A percentile compares a stretch with the other conserved stretches of the same genome.
Evolutionary conservation across 352 stramenopile genomes (phyloP).

Genomic region (Phytopythium boreale): DNA sequence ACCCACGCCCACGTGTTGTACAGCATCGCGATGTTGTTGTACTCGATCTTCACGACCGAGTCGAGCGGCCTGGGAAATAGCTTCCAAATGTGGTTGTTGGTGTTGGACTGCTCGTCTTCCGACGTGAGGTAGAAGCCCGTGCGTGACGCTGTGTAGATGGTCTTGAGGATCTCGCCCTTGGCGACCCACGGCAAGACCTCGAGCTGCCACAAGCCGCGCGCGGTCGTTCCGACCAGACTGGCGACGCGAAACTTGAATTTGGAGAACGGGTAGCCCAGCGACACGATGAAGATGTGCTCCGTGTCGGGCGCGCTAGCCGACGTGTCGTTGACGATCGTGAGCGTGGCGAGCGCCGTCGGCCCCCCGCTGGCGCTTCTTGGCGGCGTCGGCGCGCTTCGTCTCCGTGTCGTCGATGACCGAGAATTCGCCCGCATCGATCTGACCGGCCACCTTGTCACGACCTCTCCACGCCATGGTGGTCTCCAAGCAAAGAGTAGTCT

Average conservation of each 20-base stretch:
- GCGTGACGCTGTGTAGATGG: conserved; percentile 19
- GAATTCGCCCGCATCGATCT: background rate
- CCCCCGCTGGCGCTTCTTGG: background rate
- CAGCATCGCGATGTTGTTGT: conserved; percentile 17
- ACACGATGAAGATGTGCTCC: conserved; percentile 10
- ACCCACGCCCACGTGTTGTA: conserved; percentile 55
- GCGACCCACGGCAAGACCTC: conserved; percentile 18
- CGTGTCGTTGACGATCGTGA: conserved; percentile 17
- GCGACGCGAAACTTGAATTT: background rate
- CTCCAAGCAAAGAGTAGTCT: too few species aligned
- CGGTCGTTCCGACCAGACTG: background rate
- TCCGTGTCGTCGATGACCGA: background rate
- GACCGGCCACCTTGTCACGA: background rate
- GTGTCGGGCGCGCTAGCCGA: background rate
- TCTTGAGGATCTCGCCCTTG: conserved; percentile 8
- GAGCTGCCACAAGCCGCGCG: conserved; percentile 27
- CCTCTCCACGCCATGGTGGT: too few species aligned
- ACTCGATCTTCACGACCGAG: background rate
- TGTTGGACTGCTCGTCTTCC: conserved; percentile 40
- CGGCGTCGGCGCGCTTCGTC: background rate
- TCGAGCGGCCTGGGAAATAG: background rate
- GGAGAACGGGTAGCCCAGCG: conserved; percentile 28
- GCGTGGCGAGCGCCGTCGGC: background rate
- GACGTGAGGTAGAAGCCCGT: conserved; percentile 38
- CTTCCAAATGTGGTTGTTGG: conserved; percentile 31